Percentiles rank a stretch among this genome's conserved stretches.
These are phyloP conservation scores for Gnetum montanum DNA, from an alignment of 75 land plant genomes.

Conservation along the genomic window DNA sequence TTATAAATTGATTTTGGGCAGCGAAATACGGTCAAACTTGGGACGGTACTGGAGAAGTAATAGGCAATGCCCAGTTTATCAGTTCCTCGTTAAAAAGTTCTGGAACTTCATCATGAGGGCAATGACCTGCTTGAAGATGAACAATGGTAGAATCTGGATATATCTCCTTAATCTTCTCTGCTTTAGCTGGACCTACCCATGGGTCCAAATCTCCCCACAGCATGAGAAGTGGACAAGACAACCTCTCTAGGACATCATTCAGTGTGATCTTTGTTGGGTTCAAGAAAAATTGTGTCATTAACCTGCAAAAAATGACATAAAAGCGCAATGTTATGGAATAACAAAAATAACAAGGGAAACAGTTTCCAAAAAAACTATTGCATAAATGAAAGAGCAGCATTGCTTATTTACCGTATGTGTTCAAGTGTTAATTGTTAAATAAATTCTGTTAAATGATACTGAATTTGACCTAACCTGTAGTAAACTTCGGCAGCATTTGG, in stretches of 20 bases:
- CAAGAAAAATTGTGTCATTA: constrained; percentile 74
- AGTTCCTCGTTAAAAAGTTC: constrained; percentile 72
- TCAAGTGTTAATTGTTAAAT: too few species aligned
- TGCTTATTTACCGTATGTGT: too few species aligned
- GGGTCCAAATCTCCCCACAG: constrained; percentile 98
- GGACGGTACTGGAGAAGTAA: constrained; percentile 9
- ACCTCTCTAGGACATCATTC: constrained; percentile 45
- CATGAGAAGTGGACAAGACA: constrained; percentile 80
- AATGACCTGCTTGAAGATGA: constrained; percentile 87
- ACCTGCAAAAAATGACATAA: constrained; percentile 43
- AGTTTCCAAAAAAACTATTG: neutral
- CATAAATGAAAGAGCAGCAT: too few species aligned
- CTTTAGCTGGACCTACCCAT: constrained; percentile 90
- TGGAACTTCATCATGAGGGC: constrained; percentile 98
- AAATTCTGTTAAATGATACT: too few species aligned
- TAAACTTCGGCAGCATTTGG: constrained; percentile 97
- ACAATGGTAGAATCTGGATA: constrained; percentile 73
- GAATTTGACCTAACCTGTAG: constrained; percentile 66
- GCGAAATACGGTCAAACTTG: too few species aligned
- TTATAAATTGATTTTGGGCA: too few species aligned
- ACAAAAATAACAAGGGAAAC: neutral
- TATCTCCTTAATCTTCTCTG: constrained; percentile 58
- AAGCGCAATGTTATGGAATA: neutral
- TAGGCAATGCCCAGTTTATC: constrained; percentile 60
- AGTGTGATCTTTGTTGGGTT: constrained; percentile 56